phyloP scores from a whole-genome alignment of 148 eudicot species.

The Beta vulgaris region DNA sequence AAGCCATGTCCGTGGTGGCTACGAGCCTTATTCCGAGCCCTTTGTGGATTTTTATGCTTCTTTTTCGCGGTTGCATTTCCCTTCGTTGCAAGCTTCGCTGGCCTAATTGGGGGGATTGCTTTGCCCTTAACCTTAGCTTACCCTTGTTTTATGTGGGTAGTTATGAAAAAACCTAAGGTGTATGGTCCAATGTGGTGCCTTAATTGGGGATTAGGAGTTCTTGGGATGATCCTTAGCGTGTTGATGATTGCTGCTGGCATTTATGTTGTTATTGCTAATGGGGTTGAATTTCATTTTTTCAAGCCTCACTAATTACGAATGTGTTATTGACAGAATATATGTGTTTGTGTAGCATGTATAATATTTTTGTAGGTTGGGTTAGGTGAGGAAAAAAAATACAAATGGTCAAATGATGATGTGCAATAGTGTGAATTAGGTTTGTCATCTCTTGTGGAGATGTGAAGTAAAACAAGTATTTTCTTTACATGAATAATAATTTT shows the following conservation, averaged over 20 bases:
- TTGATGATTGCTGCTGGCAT: slow-evolving; percentile 57
- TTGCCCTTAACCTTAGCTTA: slow-evolving; percentile 76
- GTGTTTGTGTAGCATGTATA: neutral
- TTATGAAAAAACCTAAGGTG: slow-evolving; percentile 54
- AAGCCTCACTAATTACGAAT: slow-evolving; percentile 66
- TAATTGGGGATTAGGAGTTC: slow-evolving; percentile 62
- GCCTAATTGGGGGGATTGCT: slow-evolving; percentile 63
- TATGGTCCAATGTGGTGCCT: slow-evolving; percentile 66
- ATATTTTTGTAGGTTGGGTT: slow-evolving; percentile 18
- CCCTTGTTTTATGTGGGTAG: slow-evolving; percentile 86
- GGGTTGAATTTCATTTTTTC: slow-evolving; percentile 68
- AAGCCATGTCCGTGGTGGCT: slow-evolving; percentile 74
- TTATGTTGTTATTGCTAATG: slow-evolving; percentile 64
- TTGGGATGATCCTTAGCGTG: slow-evolving; percentile 60
- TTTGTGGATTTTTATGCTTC: slow-evolving; percentile 59
- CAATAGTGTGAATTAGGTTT: neutral
- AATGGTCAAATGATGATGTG: neutral
- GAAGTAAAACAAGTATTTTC: neutral
- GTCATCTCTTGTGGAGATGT: neutral
- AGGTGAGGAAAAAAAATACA: neutral
- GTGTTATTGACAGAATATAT: no score
- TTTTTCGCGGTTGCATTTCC: slow-evolving; percentile 83
- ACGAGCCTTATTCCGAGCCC: slow-evolving; percentile 44
- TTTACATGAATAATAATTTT: neutral
- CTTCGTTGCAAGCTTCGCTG: slow-evolving; percentile 66